Evolutionary conservation across 108 stramenopile species (phyloP).

Genomic region (Discostella pseudostelligera): DNA sequence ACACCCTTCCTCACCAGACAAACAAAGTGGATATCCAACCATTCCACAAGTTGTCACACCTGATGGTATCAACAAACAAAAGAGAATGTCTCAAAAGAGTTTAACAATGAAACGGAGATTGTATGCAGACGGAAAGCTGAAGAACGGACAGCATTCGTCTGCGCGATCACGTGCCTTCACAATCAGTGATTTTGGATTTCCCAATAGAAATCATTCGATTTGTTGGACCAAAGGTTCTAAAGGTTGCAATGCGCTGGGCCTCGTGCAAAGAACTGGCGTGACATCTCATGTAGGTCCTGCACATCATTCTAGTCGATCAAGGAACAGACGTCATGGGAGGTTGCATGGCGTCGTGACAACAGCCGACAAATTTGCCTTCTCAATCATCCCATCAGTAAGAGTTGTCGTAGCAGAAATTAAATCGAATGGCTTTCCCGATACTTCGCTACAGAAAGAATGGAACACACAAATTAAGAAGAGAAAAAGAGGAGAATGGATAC

Average conservation of each 20-base stretch:
- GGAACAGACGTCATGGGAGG: too few species aligned
- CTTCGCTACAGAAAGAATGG: slow-evolving; percentile 13
- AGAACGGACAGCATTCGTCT: background rate
- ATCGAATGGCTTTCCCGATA: background rate
- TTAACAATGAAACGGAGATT: background rate
- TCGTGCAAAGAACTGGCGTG: background rate
- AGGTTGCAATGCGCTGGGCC: too few species aligned
- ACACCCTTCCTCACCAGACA: too few species aligned
- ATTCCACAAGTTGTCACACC: too few species aligned
- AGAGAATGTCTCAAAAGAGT: too few species aligned
- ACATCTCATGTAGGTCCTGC: background rate
- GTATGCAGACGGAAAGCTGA: background rate
- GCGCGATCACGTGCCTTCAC: background rate
- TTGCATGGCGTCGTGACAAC: background rate
- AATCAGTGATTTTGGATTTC: slow-evolving; percentile 7
- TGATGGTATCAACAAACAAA: too few species aligned
- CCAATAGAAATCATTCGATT: background rate
- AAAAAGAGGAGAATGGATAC: slow-evolving; percentile 24
- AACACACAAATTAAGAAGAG: slow-evolving; percentile 16
- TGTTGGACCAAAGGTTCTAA: background rate
- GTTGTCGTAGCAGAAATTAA: background rate
- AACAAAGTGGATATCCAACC: too few species aligned
- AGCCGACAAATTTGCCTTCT: background rate
- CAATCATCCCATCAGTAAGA: slow-evolving; percentile 6
- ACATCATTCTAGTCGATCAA: too few species aligned